phyloP scores from a whole-genome alignment of 2,329 filamentous ascomycete species.

The Proliferodiscus dingleyae region DNA sequence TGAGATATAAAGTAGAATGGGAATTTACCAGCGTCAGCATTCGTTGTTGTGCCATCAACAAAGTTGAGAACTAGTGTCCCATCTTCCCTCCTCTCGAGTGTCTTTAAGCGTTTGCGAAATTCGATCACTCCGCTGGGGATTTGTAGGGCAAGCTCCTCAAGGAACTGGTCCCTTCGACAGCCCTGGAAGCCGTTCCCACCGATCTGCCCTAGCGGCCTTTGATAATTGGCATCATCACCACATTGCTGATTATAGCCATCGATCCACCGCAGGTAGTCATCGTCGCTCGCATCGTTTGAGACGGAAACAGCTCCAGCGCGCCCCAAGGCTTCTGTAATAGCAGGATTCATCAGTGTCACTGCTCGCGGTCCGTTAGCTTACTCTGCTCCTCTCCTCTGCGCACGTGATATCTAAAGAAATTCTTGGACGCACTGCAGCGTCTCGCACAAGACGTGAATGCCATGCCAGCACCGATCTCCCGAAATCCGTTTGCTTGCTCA shows the following conservation, averaged over 20 bases:
- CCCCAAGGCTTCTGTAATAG: no score
- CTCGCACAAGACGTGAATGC: constrained; percentile 1
- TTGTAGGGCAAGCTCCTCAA: constrained; percentile 36
- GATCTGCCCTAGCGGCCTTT: constrained; percentile 4
- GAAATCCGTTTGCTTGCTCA: constrained; percentile 57
- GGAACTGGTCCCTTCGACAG: constrained; percentile 29
- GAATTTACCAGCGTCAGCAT: constrained; percentile 37
- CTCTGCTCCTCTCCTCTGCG: no score
- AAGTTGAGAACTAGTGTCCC: constrained; percentile 33
- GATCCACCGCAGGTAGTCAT: constrained; percentile 2
- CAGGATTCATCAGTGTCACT: no score
- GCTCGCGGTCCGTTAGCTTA: no score
- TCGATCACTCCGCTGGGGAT: constrained; percentile 29
- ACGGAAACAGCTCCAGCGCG: no score
- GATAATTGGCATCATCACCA: constrained; percentile 12
- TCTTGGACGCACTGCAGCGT: no score
- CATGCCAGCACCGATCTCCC: constrained; percentile 62
- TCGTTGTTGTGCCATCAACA: constrained; percentile 37
- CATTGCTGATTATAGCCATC: constrained; percentile 8
- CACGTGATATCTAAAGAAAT: no score
- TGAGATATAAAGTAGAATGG: no score
- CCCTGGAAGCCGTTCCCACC: constrained; percentile 4
- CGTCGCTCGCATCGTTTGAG: no score
- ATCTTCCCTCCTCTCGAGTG: constrained; percentile 18
- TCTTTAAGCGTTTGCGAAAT: constrained; percentile 29